These are phyloP conservation scores for Picochlorum sp. DNA, from an alignment of 139 green algal species.

Conservation along the genomic window DNA sequence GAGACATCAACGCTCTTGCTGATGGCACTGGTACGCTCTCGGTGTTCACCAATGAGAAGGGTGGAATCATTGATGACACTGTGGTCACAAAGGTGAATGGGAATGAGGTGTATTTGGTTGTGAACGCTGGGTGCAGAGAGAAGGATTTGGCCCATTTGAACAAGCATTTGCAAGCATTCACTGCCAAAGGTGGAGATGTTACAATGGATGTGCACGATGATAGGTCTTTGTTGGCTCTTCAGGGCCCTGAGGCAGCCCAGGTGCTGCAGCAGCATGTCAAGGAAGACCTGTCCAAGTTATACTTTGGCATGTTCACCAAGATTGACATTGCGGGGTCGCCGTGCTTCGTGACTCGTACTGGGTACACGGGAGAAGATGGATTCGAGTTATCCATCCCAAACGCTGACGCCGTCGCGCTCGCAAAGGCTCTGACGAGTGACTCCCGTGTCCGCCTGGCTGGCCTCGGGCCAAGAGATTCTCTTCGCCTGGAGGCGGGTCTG, in stretches of 20 bases:
- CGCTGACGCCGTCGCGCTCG: constrained; percentile 51
- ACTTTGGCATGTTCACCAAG: constrained; percentile 81
- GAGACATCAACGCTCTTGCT: constrained; percentile 75
- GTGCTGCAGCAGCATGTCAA: constrained; percentile 42
- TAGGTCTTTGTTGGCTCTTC: constrained; percentile 81
- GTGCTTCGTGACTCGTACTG: constrained; percentile 88
- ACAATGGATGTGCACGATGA: constrained; percentile 77
- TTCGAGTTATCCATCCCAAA: constrained; percentile 94
- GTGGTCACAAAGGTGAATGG: constrained; percentile 45
- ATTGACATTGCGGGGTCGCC: constrained; percentile 65
- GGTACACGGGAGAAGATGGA: constrained; percentile 98
- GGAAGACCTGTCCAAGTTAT: constrained; percentile 74
- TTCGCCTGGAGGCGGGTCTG: constrained; percentile 95
- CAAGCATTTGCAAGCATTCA: constrained; percentile 62
- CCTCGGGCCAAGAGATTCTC: constrained; percentile 85
- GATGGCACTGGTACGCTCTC: constrained; percentile 76
- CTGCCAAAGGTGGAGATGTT: constrained; percentile 48
- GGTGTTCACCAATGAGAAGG: constrained; percentile 94
- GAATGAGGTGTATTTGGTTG: constrained; percentile 89
- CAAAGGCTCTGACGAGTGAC: constrained; percentile 60
- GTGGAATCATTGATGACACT: constrained; percentile 98
- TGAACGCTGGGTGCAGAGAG: constrained; percentile 94
- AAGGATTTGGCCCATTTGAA: constrained; percentile 93
- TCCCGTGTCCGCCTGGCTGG: constrained; percentile 62
- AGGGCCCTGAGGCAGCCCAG: constrained; percentile 64